Evolutionary conservation across 441 rosid genomes (phyloP).

Genomic region (Erysimum cheiri): DNA sequence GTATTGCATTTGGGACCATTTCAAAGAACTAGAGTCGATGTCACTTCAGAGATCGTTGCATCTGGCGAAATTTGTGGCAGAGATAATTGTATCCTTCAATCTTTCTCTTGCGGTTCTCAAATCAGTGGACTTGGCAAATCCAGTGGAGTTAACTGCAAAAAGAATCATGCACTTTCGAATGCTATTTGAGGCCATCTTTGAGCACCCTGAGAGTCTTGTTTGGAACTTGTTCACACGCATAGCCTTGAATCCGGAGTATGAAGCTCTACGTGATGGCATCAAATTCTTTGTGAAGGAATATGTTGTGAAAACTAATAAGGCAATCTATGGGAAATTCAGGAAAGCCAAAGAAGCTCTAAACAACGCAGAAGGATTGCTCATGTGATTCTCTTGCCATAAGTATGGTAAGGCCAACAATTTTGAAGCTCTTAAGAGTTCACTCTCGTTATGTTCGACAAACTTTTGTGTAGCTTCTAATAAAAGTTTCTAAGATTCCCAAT

Average conservation of each 20-base stretch:
- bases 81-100: slow-evolving; percentile 72
- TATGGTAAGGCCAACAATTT: slow-evolving; percentile 11
- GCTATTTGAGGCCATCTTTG: slow-evolving; percentile 75
- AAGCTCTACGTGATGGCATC: slow-evolving; percentile 66
- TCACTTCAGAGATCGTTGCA: slow-evolving; percentile 80
- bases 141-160: slow-evolving; percentile 60
- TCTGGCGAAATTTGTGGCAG: slow-evolving; percentile 82
- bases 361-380: slow-evolving; percentile 67
- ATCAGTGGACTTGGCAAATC: slow-evolving; percentile 63
- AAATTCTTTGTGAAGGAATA: slow-evolving; percentile 75
- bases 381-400: slow-evolving; percentile 45
- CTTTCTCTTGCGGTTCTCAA: slow-evolving; percentile 79
- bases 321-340: slow-evolving; percentile 56
- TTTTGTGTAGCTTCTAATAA: slow-evolving; percentile 2
- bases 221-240: slow-evolving; percentile 82
- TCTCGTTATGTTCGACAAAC: slow-evolving; percentile 7
- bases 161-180: slow-evolving; percentile 83
- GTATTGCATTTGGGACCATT: slow-evolving; percentile 91
- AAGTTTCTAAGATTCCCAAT: neutral
- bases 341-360: slow-evolving; percentile 78
- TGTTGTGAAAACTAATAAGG: slow-evolving; percentile 58
- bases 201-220: slow-evolving; percentile 60
- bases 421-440: slow-evolving; percentile 39
- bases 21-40: slow-evolving; percentile 76
- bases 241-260: slow-evolving; percentile 72